A percentile compares a stretch with the other conserved stretches of the same genome.
These are phyloP conservation scores for Pterula multifida DNA, from an alignment of 1,284 basidiomycete species.

Conservation along the genomic window DNA sequence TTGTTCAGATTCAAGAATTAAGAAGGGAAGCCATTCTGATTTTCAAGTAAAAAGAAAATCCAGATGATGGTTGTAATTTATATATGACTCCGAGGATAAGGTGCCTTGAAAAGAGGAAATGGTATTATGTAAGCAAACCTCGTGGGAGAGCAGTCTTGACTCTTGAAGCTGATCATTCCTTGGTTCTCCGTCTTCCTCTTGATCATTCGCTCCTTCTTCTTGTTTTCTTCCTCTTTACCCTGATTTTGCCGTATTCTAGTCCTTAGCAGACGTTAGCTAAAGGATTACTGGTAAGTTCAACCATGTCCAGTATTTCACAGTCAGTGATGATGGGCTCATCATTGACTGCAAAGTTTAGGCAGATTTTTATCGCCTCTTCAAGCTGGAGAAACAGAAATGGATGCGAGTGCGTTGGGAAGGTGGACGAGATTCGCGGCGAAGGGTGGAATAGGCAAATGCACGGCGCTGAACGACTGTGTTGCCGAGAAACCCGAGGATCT, in stretches of 20 bases:
- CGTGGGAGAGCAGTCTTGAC: too few relatives aligned
- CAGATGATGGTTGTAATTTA: too few relatives aligned
- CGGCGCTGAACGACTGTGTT: conserved; percentile 62
- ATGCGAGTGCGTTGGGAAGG: conserved; percentile 56
- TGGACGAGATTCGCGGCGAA: conserved; percentile 76
- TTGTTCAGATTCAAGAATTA: too few relatives aligned
- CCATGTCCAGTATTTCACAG: neutral
- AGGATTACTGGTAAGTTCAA: neutral
- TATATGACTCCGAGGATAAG: too few relatives aligned
- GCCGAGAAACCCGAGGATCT: conserved; percentile 70
- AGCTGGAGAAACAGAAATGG: conserved; percentile 29
- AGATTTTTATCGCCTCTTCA: too few relatives aligned
- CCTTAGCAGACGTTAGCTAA: neutral
- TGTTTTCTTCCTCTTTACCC: neutral
- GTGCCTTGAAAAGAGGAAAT: neutral
- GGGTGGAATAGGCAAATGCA: conserved; percentile 71
- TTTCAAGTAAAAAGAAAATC: too few relatives aligned
- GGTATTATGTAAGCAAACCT: neutral
- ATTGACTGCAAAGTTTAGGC: too few relatives aligned
- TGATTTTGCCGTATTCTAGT: neutral
- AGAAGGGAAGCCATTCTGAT: too few relatives aligned
- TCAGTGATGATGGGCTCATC: too few relatives aligned
- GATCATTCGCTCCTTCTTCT: neutral
- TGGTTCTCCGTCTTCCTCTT: neutral
- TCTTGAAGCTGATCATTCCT: neutral